Conservation (phyloP, 352 stramenopile species). For the Phytopythium montanum region DNA sequence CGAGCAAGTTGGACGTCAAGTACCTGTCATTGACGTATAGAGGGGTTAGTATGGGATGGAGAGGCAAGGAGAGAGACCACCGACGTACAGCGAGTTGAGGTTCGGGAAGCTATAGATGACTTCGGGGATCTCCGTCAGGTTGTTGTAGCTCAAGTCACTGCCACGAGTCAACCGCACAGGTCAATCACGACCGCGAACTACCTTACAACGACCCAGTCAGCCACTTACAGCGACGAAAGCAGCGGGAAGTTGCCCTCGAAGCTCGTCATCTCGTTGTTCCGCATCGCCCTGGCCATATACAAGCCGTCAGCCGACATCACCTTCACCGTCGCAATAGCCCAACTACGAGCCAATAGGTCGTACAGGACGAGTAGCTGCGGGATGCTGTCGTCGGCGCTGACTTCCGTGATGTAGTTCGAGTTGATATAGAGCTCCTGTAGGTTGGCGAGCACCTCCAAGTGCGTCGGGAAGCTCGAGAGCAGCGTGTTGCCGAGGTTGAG, state of each 20-base stretch:
- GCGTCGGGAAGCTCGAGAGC: conserved; percentile 13
- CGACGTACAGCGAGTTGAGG: conserved; percentile 16
- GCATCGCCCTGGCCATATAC: background rate
- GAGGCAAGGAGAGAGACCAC: too few relatives aligned
- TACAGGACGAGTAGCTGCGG: conserved; percentile 16
- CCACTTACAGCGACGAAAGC: conserved; percentile 14
- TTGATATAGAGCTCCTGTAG: conserved; percentile 23
- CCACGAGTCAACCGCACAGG: background rate
- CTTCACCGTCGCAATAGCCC: too few relatives aligned
- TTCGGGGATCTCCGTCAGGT: conserved; percentile 21
- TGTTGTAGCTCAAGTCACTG: conserved; percentile 21
- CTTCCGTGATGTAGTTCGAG: conserved; percentile 17
- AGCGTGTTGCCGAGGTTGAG: conserved; percentile 28
- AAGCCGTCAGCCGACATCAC: background rate
- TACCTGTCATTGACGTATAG: background rate
- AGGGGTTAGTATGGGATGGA: background rate
- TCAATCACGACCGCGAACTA: background rate
- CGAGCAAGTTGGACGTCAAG: conserved; percentile 14
- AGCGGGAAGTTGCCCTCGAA: conserved; percentile 4
- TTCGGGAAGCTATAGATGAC: conserved; percentile 21
- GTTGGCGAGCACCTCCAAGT: conserved; percentile 12
- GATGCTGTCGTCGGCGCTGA: conserved; percentile 13
- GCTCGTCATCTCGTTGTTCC: conserved; percentile 14
- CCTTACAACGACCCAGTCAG: too few relatives aligned
- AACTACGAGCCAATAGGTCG: too few relatives aligned